phyloP scores from a whole-genome alignment of 192 early-diverging fungal species.

The Entomortierella parvispora region DNA sequence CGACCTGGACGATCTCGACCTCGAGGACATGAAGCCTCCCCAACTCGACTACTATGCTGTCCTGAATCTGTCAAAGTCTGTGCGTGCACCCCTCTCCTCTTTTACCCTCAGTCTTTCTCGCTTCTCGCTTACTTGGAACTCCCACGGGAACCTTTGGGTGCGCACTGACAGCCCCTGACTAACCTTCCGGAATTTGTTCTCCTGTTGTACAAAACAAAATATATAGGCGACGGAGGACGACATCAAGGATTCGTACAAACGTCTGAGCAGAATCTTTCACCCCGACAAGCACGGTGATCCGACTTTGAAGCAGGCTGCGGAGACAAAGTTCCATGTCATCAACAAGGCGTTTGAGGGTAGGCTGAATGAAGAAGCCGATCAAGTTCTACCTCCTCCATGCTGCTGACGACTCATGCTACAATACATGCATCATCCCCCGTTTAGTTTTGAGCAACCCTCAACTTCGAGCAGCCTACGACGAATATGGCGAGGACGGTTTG shows the following conservation, averaged over 20 bases:
- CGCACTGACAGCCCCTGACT: too few species aligned
- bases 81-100: conserved; percentile 15
- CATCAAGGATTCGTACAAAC: conserved; percentile 80
- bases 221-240: conserved; percentile 70
- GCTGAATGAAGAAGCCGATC: too few species aligned
- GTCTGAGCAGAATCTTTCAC: conserved; percentile 79
- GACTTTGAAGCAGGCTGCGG: conserved; percentile 71
- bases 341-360: conserved; percentile 82
- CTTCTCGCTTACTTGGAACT: too few species aligned
- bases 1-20: conserved; percentile 41
- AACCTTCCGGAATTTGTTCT: too few species aligned
- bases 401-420: conserved; percentile 9
- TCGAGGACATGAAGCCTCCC: conserved; percentile 53
- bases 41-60: conserved; percentile 70
- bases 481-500: conserved; percentile 91
- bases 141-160: too few species aligned
- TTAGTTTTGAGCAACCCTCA: conserved; percentile 85
- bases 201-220: too few species aligned
- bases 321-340: conserved; percentile 80
- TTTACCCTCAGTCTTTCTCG: too few species aligned
- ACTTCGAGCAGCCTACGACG: conserved; percentile 89
- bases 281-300: conserved; percentile 78
- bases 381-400: not conserved
- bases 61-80: conserved; percentile 73
- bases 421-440: too few species aligned